These are phyloP conservation scores for Murraya koenigii DNA, from an alignment of 345 rosid genomes.

Conservation along the genomic window DNA sequence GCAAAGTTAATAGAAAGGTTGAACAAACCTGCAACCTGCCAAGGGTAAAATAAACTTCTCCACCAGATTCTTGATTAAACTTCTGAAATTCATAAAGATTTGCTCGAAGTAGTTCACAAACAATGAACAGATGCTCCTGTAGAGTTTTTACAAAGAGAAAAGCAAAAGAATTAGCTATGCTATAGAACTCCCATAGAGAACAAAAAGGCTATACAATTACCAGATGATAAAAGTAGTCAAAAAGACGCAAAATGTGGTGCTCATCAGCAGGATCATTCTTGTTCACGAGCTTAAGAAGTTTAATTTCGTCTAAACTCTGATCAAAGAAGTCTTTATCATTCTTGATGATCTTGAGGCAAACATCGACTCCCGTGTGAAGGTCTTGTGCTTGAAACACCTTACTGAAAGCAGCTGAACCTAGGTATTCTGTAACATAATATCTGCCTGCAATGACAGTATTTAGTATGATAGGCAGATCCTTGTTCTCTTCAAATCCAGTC, in stretches of 20 bases:
- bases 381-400: slow-evolving; percentile 93
- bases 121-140: slow-evolving; percentile 95
- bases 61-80: slow-evolving; percentile 80
- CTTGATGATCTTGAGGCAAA: slow-evolving; percentile 93
- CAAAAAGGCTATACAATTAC: slow-evolving; percentile 29
- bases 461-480: slow-evolving; percentile 71
- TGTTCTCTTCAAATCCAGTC: slow-evolving; percentile 95
- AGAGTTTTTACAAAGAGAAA: slow-evolving; percentile 6
- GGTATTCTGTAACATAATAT: slow-evolving; percentile 80
- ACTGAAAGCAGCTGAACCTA: slow-evolving; percentile 96
- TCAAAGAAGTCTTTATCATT: slow-evolving; percentile 98
- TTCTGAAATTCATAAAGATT: slow-evolving; percentile 92
- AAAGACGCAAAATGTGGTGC: slow-evolving; percentile 80
- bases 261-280: slow-evolving; percentile 85
- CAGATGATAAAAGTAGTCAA: slow-evolving; percentile 95
- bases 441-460: slow-evolving; percentile 79
- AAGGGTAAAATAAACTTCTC: slow-evolving; percentile 67
- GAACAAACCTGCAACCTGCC: slow-evolving; percentile 77
- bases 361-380: slow-evolving; percentile 65
- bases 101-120: slow-evolving; percentile 85
- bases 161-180: slow-evolving; percentile 2
- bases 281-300: slow-evolving; percentile 84
- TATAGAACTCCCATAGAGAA: not conserved
- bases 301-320: slow-evolving; percentile 96
- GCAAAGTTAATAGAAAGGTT: not conserved